Evolutionary conservation across 2,329 filamentous ascomycete species (phyloP).

Genomic region (Fusarium marasasianum): DNA sequence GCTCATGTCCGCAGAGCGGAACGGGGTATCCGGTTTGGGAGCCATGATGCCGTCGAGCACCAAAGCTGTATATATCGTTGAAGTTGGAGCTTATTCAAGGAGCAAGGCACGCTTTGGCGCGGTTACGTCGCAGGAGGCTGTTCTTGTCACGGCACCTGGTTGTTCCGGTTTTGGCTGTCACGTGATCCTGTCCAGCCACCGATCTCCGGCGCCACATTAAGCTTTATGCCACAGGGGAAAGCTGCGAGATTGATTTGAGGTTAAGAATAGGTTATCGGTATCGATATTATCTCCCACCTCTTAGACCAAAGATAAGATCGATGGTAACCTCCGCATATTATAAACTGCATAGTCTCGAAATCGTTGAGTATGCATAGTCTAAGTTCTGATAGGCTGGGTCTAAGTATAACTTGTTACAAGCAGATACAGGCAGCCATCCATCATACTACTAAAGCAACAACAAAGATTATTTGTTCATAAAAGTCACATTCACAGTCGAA

Average conservation of each 20-base stretch:
- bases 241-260: background rate
- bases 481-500: background rate
- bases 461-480: background rate
- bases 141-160: conserved; percentile 34
- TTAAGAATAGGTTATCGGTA: conserved; percentile 12
- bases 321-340: background rate
- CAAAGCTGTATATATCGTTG: conserved; percentile 44
- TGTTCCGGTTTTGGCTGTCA: conserved; percentile 40
- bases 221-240: conserved; percentile 2
- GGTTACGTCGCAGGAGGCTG: conserved; percentile 40
- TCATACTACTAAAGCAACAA: background rate
- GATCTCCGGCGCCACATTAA: background rate
- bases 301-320: background rate
- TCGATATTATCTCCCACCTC: background rate
- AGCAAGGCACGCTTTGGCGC: conserved; percentile 40
- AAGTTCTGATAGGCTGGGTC: conserved; percentile 10
- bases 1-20: conserved; percentile 99
- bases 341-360: background rate
- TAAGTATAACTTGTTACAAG: background rate
- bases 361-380: background rate
- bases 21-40: conserved; percentile 86
- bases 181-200: conserved; percentile 32
- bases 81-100: conserved; percentile 45
- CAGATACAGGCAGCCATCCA: background rate
- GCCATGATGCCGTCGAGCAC: conserved; percentile 61